phyloP scores from a whole-genome alignment of 345 rosid species.

The Citrus glauca region DNA sequence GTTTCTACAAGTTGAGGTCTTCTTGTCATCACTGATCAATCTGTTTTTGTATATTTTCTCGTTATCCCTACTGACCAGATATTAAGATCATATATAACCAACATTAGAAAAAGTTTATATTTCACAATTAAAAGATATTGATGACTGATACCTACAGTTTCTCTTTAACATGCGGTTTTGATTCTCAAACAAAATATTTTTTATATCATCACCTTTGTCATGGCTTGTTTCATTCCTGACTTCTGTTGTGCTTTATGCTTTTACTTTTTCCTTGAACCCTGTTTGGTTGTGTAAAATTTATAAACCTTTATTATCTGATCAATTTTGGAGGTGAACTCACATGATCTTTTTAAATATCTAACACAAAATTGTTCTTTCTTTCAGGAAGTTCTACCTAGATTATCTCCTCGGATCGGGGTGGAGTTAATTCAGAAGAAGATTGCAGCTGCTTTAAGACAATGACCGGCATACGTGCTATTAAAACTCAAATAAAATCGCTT shows the following conservation, averaged over 20 bases:
- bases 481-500: neutral
- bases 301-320: neutral
- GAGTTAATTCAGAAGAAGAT: conserved; percentile 76
- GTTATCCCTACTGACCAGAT: neutral
- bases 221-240: neutral
- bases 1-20: neutral
- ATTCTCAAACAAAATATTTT: neutral
- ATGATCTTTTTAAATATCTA: neutral
- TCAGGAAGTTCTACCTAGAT: conserved; percentile 61
- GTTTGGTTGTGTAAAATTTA: too few relatives aligned
- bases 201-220: neutral
- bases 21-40: neutral
- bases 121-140: neutral
- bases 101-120: neutral
- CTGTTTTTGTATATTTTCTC: neutral
- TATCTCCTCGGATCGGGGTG: conserved; percentile 70
- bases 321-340: neutral
- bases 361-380: conserved; percentile 11
- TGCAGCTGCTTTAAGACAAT: conserved; percentile 56
- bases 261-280: neutral
- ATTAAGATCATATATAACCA: neutral
- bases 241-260: neutral
- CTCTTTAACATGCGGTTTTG: neutral
- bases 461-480: conserved; percentile 7
- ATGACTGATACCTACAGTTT: neutral